These are phyloP conservation scores for Russula vinacea DNA, from an alignment of 768 basidiomycete genomes.

Conservation along the genomic window DNA sequence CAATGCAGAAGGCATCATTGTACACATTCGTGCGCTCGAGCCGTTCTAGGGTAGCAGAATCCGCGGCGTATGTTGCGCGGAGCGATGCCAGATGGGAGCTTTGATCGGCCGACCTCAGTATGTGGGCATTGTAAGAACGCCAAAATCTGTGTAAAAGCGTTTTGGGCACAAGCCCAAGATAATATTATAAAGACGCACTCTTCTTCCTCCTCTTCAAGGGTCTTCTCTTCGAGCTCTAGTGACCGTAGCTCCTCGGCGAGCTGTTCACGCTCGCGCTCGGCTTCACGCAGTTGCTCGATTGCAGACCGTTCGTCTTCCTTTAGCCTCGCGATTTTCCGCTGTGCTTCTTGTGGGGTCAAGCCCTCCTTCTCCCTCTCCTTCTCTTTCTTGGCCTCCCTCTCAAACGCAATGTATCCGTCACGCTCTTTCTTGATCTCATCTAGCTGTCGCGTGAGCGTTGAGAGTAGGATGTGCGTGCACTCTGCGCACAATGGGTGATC, in stretches of 20 bases:
- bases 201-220: conserved; percentile 77
- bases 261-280: conserved; percentile 73
- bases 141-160: conserved; percentile 59
- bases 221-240: conserved; percentile 74
- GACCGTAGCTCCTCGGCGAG: conserved; percentile 68
- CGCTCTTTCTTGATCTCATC: conserved; percentile 90
- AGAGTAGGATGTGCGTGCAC: conserved; percentile 81
- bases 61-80: conserved; percentile 73
- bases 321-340: conserved; percentile 69
- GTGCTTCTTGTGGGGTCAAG: conserved; percentile 59
- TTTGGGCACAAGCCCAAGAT: neutral
- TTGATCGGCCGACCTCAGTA: conserved; percentile 62
- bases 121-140: conserved; percentile 71
- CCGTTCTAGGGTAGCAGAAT: conserved; percentile 73
- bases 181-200: conserved; percentile 50
- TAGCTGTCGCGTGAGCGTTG: conserved; percentile 70
- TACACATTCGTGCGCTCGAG: conserved; percentile 92
- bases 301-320: conserved; percentile 65
- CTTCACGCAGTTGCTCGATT: conserved; percentile 69
- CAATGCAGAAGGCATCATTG: conserved; percentile 93
- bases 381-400: conserved; percentile 81
- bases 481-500: conserved; percentile 95
- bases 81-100: conserved; percentile 65
- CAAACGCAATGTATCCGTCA: conserved; percentile 91
- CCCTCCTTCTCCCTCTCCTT: conserved; percentile 67